These are phyloP conservation scores for Euphorbia pulcherrima DNA, from an alignment of 345 rosid genomes.

Conservation along the genomic window DNA sequence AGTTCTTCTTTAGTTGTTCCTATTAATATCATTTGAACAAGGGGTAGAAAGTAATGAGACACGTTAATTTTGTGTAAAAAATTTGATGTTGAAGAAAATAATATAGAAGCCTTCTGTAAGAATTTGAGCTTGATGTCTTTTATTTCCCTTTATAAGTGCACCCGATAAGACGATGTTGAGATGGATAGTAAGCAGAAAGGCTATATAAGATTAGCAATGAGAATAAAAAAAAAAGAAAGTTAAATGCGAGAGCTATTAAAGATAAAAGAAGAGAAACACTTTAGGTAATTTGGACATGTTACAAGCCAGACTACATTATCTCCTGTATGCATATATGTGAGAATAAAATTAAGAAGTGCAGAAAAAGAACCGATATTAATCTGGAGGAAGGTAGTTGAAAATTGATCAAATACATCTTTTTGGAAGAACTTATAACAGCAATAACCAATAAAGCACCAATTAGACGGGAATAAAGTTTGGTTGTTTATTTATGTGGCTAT, in stretches of 20 bases:
- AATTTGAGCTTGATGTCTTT: not conserved
- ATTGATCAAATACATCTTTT: not conserved
- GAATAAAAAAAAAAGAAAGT: not conserved
- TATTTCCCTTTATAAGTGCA: not conserved
- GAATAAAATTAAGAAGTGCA: not conserved
- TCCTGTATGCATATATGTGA: not conserved
- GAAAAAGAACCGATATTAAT: not conserved
- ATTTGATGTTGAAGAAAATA: conserved; percentile 10
- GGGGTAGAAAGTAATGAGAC: conserved; percentile 7
- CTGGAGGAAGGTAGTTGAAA: not conserved
- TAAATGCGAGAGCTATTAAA: not conserved
- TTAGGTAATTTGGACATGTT: not conserved
- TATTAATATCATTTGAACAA: not conserved
- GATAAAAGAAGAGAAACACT: not conserved
- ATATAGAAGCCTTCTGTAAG: conserved; percentile 2
- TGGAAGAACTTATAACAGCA: not conserved
- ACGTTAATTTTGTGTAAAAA: conserved; percentile 24
- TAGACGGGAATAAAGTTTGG: not conserved
- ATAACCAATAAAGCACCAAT: not conserved
- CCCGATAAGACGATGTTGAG: not conserved
- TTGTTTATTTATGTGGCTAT: not conserved
- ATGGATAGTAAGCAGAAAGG: not conserved
- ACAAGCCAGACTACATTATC: not conserved
- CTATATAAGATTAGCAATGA: not conserved
- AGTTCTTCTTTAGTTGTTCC: not conserved